Conservation (phyloP, 2,329 filamentous ascomycete genomes). For the Penicillium nordicum region DNA sequence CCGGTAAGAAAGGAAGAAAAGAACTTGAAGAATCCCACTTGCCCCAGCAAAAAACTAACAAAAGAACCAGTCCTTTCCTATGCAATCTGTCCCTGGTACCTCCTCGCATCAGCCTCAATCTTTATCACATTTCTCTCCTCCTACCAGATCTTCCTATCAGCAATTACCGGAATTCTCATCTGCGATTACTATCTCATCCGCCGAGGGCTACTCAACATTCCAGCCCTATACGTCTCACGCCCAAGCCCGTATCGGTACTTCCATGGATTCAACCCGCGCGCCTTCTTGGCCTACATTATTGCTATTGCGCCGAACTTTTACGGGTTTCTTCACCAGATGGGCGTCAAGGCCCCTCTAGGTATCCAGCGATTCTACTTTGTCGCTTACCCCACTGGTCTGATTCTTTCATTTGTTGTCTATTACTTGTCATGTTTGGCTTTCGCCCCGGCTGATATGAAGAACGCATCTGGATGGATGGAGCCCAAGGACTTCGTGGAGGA, state of each 20-base stretch:
- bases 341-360: slow-evolving; percentile 33
- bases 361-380: slow-evolving; percentile 53
- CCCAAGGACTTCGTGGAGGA: slow-evolving; percentile 37
- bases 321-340: slow-evolving; percentile 44
- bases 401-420: slow-evolving; percentile 20
- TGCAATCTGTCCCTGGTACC: slow-evolving; percentile 41
- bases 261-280: slow-evolving; percentile 37
- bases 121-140: slow-evolving; percentile 43
- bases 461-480: slow-evolving; percentile 32
- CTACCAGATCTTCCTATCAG: slow-evolving; percentile 40
- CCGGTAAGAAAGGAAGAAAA: slow-evolving; percentile 5
- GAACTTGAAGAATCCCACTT: neutral
- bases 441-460: slow-evolving; percentile 7
- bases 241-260: slow-evolving; percentile 34
- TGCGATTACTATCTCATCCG: slow-evolving; percentile 45
- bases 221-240: slow-evolving; percentile 33
- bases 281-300: slow-evolving; percentile 34
- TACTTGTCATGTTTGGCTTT: slow-evolving; percentile 8
- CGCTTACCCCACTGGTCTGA: slow-evolving; percentile 53
- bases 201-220: slow-evolving; percentile 36
- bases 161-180: slow-evolving; percentile 44
- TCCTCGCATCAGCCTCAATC: slow-evolving; percentile 33
- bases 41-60: neutral
- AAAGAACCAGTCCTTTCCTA: slow-evolving; percentile 26
- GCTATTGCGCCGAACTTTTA: slow-evolving; percentile 43